These are phyloP conservation scores for Mortierella sp. DNA, from an alignment of 371 early-diverging fungal genomes.

Conservation along the genomic window DNA sequence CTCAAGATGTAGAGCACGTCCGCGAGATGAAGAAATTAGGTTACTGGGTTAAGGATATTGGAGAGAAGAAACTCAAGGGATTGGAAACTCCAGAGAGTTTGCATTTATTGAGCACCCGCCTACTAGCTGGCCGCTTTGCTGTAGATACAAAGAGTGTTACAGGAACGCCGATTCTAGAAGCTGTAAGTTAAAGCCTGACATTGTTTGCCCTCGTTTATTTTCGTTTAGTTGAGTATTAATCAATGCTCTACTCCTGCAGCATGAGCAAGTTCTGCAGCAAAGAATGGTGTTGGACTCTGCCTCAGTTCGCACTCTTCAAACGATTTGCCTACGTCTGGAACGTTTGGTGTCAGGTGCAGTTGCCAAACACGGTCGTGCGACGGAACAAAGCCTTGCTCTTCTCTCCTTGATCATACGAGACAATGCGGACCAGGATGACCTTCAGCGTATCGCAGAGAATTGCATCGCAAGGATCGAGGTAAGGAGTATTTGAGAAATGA, in stretches of 20 bases:
- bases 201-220: neutral
- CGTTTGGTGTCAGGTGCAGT: slow-evolving; percentile 62
- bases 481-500: neutral
- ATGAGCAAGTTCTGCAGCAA: slow-evolving; percentile 35
- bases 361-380: slow-evolving; percentile 33
- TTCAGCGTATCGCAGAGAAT: slow-evolving; percentile 69
- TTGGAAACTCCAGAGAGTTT: slow-evolving; percentile 90
- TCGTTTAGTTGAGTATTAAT: neutral
- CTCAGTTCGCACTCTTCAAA: slow-evolving; percentile 59
- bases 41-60: slow-evolving; percentile 78
- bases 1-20: slow-evolving; percentile 45
- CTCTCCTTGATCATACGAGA: slow-evolving; percentile 64
- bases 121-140: slow-evolving; percentile 27
- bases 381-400: slow-evolving; percentile 49
- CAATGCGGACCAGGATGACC: slow-evolving; percentile 71
- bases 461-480: slow-evolving; percentile 72
- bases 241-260: neutral
- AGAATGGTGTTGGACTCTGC: slow-evolving; percentile 56
- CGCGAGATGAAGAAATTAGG: slow-evolving; percentile 75
- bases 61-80: slow-evolving; percentile 90
- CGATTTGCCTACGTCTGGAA: slow-evolving; percentile 68
- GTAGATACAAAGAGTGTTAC: slow-evolving; percentile 29
- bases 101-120: slow-evolving; percentile 73
- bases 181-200: slow-evolving; percentile 30
- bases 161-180: slow-evolving; percentile 63